These are phyloP conservation scores for Sergeia podlipaevii DNA, from an alignment of 208 protist species.

Conservation along the genomic window DNA sequence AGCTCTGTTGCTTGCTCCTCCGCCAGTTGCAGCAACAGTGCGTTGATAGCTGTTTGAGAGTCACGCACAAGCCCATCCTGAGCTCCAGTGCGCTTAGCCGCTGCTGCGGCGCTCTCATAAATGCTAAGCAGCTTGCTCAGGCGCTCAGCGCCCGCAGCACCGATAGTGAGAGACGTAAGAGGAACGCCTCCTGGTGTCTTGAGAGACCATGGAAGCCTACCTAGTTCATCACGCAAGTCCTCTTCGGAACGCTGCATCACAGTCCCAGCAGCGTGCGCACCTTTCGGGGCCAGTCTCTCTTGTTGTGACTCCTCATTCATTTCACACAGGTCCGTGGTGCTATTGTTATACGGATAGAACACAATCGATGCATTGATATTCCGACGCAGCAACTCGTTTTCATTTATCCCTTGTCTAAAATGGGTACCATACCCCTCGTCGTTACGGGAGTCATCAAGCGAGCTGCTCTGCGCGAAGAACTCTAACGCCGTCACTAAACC, in stretches of 20 bases:
- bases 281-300: neutral
- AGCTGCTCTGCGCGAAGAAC: conserved; percentile 26
- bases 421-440: conserved; percentile 24
- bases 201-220: conserved; percentile 14
- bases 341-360: conserved; percentile 66
- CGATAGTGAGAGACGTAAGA: conserved; percentile 23
- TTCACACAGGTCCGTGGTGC: conserved; percentile 20
- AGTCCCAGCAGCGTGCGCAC: neutral
- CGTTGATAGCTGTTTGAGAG: conserved; percentile 33
- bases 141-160: conserved; percentile 5
- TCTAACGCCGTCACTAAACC: conserved; percentile 43
- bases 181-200: conserved; percentile 17
- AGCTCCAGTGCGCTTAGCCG: conserved; percentile 33
- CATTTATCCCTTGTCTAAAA: conserved; percentile 29
- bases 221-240: conserved; percentile 7
- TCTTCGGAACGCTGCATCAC: neutral
- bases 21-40: conserved; percentile 37
- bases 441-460: conserved; percentile 17
- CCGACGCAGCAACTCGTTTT: conserved; percentile 21
- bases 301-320: neutral
- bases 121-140: conserved; percentile 23
- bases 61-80: conserved; percentile 16
- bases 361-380: conserved; percentile 55
- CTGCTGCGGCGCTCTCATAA: conserved; percentile 8
- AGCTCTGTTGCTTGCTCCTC: conserved; percentile 18